These are phyloP conservation scores for Ceratocystis huliohia DNA, from an alignment of 2,329 filamentous ascomycete species.

Conservation along the genomic window DNA sequence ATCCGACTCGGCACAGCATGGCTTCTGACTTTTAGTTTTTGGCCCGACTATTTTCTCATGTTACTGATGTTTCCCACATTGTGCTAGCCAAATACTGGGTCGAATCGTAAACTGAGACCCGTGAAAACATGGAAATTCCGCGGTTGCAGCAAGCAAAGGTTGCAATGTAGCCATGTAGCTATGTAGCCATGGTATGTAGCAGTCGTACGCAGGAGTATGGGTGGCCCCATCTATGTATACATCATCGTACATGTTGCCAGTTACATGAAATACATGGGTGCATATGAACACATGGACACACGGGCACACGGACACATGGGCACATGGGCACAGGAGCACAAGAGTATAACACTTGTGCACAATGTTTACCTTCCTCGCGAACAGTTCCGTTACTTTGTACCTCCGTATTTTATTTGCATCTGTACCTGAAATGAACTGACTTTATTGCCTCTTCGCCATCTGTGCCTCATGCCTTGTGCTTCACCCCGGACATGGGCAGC, in stretches of 20 bases:
- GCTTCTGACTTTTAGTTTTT: too few species aligned
- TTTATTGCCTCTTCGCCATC: neutral
- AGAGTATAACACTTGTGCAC: too few species aligned
- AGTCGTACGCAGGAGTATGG: neutral
- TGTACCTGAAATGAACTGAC: neutral
- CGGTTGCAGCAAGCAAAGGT: neutral
- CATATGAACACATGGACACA: too few species aligned
- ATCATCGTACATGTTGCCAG: neutral
- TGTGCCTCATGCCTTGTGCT: neutral
- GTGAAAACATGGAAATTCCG: neutral
- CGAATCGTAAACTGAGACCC: neutral
- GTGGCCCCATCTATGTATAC: neutral
- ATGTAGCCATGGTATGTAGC: neutral
- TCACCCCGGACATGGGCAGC: neutral
- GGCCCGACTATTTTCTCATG: neutral
- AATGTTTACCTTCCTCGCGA: too few species aligned
- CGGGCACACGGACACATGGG: too few species aligned
- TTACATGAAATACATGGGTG: neutral
- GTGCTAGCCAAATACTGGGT: neutral
- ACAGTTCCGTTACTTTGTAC: neutral
- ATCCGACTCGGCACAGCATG: too few species aligned
- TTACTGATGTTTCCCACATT: neutral
- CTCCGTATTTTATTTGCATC: neutral
- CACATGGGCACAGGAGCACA: too few species aligned
- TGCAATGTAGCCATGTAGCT: neutral